These are phyloP conservation scores for Tulasnella sp. DNA, from an alignment of 768 basidiomycete species.

Conservation along the genomic window DNA sequence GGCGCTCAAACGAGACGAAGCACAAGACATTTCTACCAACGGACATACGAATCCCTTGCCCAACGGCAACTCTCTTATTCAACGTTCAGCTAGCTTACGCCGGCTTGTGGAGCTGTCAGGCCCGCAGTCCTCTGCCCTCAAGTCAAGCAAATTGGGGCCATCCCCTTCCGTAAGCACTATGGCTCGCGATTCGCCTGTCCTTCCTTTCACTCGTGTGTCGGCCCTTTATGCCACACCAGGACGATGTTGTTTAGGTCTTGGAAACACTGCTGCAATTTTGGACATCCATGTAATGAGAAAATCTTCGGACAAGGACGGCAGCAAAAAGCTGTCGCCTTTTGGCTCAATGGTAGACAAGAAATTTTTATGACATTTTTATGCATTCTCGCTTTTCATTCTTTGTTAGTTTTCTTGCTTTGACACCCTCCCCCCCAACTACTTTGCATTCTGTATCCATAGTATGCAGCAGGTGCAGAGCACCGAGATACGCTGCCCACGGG, in stretches of 20 bases:
- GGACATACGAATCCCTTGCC: background rate
- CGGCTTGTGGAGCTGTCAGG: constrained; percentile 9
- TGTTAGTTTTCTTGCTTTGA: background rate
- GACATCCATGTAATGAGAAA: background rate
- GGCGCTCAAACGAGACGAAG: background rate
- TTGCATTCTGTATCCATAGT: background rate
- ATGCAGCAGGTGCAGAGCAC: background rate
- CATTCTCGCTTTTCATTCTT: background rate
- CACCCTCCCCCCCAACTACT: background rate
- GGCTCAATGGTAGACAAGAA: background rate
- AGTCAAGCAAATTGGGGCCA: background rate
- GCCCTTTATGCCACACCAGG: background rate
- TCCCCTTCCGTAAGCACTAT: background rate
- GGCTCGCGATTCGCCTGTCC: background rate
- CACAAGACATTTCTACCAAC: background rate
- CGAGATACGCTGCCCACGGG: background rate
- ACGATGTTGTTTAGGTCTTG: background rate
- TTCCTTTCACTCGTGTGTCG: constrained; percentile 16
- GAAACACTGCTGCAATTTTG: constrained; percentile 5
- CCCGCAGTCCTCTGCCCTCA: background rate
- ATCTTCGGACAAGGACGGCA: background rate
- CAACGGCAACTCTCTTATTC: background rate
- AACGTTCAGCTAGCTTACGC: constrained; percentile 4
- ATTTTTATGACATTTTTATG: background rate
- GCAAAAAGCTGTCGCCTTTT: background rate